Percentiles rank a stretch among this genome's conserved stretches.
Evolutionary conservation across 805 yeast species (phyloP).

Genomic region (Metschnikowia anglica): DNA sequence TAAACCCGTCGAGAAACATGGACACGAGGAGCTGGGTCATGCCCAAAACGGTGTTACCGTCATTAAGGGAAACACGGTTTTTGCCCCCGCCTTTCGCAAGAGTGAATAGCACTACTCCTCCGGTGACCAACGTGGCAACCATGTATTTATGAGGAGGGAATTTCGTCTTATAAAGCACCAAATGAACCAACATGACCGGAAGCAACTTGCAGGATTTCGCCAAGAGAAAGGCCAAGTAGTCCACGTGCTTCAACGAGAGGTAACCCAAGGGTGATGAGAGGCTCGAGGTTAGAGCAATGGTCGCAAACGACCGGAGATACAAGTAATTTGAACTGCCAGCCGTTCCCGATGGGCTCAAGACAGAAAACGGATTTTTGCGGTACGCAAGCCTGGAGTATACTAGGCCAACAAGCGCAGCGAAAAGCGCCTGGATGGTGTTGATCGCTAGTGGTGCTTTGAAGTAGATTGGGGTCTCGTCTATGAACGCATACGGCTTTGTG

Average conservation of each 20-base stretch:
- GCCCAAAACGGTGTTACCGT: slow-evolving; percentile 54
- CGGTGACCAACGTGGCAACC: slow-evolving; percentile 76
- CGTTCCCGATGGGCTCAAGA: slow-evolving; percentile 5
- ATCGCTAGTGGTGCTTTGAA: slow-evolving; percentile 81
- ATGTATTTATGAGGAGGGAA: slow-evolving; percentile 76
- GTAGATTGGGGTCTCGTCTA: slow-evolving; percentile 32
- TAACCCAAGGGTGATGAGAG: slow-evolving; percentile 82
- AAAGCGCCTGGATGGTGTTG: slow-evolving; percentile 67
- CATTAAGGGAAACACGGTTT: slow-evolving; percentile 28
- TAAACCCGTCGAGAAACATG: slow-evolving; percentile 83
- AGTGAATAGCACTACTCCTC: slow-evolving; percentile 82
- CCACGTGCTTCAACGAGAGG: slow-evolving; percentile 75
- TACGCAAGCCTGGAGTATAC: slow-evolving; percentile 47
- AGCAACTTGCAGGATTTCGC: slow-evolving; percentile 92
- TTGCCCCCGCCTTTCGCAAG: slow-evolving; percentile 41
- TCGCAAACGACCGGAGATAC: slow-evolving; percentile 35
- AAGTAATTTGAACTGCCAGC: background rate
- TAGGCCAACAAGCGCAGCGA: slow-evolving; percentile 70
- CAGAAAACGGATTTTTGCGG: slow-evolving; percentile 18
- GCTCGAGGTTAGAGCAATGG: slow-evolving; percentile 73
- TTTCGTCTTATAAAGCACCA: slow-evolving; percentile 61
- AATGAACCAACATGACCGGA: slow-evolving; percentile 89
- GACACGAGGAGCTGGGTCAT: slow-evolving; percentile 56
- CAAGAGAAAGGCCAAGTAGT: slow-evolving; percentile 76
- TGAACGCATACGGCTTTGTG: slow-evolving; percentile 67